Percentiles rank a stretch among this genome's conserved stretches.
phyloP scores from a whole-genome alignment of 2,329 filamentous ascomycete genomes.

The Scleromitrula shiraiana region DNA sequence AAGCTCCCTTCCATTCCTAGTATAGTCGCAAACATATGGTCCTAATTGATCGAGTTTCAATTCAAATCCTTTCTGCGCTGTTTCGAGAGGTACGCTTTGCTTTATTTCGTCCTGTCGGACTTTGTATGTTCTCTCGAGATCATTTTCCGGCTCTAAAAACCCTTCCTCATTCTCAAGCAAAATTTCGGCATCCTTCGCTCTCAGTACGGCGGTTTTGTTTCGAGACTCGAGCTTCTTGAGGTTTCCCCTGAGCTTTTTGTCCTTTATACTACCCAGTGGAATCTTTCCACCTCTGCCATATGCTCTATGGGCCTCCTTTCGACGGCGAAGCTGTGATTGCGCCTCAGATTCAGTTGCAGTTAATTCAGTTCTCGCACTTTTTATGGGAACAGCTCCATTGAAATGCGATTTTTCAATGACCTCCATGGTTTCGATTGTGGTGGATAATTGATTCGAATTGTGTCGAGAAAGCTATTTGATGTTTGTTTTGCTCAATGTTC shows the following conservation, averaged over 20 bases:
- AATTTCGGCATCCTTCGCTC: slow-evolving; percentile 93
- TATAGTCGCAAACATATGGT: slow-evolving; percentile 84
- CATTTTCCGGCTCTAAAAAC: slow-evolving; percentile 80
- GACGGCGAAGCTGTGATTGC: slow-evolving; percentile 34
- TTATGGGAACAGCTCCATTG: slow-evolving; percentile 46
- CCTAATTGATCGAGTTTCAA: slow-evolving; percentile 75
- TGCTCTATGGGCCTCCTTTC: slow-evolving; percentile 57
- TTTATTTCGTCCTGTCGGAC: slow-evolving; percentile 83
- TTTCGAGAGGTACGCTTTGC: slow-evolving; percentile 66
- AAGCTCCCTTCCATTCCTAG: slow-evolving; percentile 78
- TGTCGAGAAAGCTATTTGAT: background rate
- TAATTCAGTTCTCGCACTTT: slow-evolving; percentile 44
- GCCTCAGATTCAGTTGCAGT: slow-evolving; percentile 21
- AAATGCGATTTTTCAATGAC: slow-evolving; percentile 24
- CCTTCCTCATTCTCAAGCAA: slow-evolving; percentile 79
- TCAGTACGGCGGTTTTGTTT: slow-evolving; percentile 70
- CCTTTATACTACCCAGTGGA: slow-evolving; percentile 63
- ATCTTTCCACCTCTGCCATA: slow-evolving; percentile 83
- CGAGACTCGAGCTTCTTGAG: slow-evolving; percentile 72
- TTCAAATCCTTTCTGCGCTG: slow-evolving; percentile 89
- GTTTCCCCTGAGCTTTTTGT: slow-evolving; percentile 83
- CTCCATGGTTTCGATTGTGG: slow-evolving; percentile 16
- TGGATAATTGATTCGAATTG: background rate
- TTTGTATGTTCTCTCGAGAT: slow-evolving; percentile 87
- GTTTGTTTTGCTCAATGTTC: background rate